Conservation (phyloP, 169 alveolate genomes). For the Amoebophrya sp. region DNA sequence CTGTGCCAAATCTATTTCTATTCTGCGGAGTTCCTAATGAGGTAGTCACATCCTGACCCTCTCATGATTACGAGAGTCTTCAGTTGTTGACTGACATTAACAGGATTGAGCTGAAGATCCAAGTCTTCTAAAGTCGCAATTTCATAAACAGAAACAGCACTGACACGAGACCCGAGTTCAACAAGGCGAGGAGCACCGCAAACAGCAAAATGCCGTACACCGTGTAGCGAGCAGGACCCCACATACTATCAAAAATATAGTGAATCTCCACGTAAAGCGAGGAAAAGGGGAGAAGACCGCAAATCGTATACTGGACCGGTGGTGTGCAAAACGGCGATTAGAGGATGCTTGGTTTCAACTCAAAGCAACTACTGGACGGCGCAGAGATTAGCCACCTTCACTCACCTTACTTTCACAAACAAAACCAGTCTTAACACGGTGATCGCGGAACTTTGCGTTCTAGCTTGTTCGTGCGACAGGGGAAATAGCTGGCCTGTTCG, state of each 20-base stretch:
- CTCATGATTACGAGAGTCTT: too few species aligned
- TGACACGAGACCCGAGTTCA: background rate
- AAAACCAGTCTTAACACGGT: background rate
- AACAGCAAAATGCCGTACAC: slow-evolving; percentile 30
- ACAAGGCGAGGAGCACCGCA: background rate
- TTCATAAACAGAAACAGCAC: slow-evolving; percentile 11
- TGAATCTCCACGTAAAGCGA: slow-evolving; percentile 23
- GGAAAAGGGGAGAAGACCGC: background rate
- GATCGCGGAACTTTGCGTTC: slow-evolving; percentile 21
- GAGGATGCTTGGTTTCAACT: too few species aligned
- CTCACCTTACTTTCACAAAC: background rate
- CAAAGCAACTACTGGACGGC: too few species aligned
- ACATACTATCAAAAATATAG: slow-evolving; percentile 24
- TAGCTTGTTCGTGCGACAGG: slow-evolving; percentile 35
- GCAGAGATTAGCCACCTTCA: too few species aligned
- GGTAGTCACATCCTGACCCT: too few species aligned
- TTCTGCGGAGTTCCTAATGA: too few species aligned
- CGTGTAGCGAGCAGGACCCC: slow-evolving; percentile 33
- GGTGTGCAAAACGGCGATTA: too few species aligned
- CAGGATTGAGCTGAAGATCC: too few species aligned
- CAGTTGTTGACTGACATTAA: too few species aligned
- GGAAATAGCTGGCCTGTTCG: slow-evolving; percentile 31
- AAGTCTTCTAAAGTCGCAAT: too few species aligned
- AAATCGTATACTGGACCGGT: background rate
- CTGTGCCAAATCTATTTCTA: too few species aligned